A percentile compares a stretch with the other conserved stretches of the same genome.
These are phyloP conservation scores for Magnaporthiopsis incrustans DNA, from an alignment of 2,329 filamentous ascomycete species.

Conservation along the genomic window DNA sequence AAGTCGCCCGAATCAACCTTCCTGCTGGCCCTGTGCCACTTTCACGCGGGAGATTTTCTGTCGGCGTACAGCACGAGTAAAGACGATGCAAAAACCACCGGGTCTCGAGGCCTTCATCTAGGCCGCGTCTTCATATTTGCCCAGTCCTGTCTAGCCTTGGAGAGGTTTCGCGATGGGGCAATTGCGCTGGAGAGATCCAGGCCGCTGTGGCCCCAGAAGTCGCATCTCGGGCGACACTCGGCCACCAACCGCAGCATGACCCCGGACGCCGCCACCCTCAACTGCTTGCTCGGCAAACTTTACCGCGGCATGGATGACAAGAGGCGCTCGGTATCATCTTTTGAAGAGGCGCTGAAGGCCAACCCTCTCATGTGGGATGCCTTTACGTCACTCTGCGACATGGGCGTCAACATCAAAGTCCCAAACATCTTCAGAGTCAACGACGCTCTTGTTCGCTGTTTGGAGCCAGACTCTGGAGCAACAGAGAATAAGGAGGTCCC, in stretches of 20 bases:
- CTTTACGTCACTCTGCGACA: slow-evolving; percentile 81
- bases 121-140: slow-evolving; percentile 90
- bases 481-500: slow-evolving; percentile 29
- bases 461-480: slow-evolving; percentile 31
- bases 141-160: slow-evolving; percentile 75
- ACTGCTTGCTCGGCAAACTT: slow-evolving; percentile 78
- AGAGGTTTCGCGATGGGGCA: slow-evolving; percentile 73
- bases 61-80: slow-evolving; percentile 81
- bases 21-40: slow-evolving; percentile 75
- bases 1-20: slow-evolving; percentile 74
- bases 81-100: slow-evolving; percentile 61
- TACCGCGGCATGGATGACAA: slow-evolving; percentile 76
- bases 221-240: slow-evolving; percentile 74
- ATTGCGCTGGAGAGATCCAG: slow-evolving; percentile 75
- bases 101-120: slow-evolving; percentile 64
- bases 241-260: slow-evolving; percentile 64
- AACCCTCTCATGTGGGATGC: slow-evolving; percentile 99
- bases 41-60: slow-evolving; percentile 73
- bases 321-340: slow-evolving; percentile 76
- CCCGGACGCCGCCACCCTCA: slow-evolving; percentile 78
- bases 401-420: slow-evolving; percentile 71
- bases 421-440: slow-evolving; percentile 80
- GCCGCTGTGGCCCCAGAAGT: slow-evolving; percentile 66
- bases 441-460: slow-evolving; percentile 39
- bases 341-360: slow-evolving; percentile 77